Evolutionary conservation across 805 yeast species (phyloP).

Genomic region (Lipomyces orientalis): DNA sequence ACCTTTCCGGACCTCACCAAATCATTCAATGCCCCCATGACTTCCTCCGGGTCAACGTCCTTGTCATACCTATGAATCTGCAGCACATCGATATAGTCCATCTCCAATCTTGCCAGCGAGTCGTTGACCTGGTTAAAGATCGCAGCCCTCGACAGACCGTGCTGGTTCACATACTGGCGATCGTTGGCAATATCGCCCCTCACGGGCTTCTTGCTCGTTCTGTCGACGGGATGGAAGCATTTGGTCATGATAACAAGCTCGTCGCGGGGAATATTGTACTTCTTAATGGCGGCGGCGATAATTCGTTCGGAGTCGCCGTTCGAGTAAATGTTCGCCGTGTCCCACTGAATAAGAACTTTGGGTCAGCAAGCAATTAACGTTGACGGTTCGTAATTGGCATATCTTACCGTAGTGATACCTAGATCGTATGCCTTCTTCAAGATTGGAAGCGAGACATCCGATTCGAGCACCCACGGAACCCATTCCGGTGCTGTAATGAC

Average conservation of each 20-base stretch:
- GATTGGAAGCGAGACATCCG: conserved; percentile 12
- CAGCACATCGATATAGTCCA: conserved; percentile 59
- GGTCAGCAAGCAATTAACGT: not conserved
- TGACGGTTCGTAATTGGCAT: conserved; percentile 9
- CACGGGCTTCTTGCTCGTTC: conserved; percentile 20
- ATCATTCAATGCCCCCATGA: conserved; percentile 61
- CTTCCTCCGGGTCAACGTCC: conserved; percentile 53
- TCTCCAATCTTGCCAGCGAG: conserved; percentile 51
- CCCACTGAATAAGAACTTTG: conserved; percentile 38
- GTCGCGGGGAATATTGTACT: conserved; percentile 58
- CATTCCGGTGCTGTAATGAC: conserved; percentile 11
- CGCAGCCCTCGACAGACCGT: conserved; percentile 53
- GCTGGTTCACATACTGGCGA: conserved; percentile 54
- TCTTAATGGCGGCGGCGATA: conserved; percentile 58
- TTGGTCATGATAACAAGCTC: conserved; percentile 62
- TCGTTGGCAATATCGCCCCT: conserved; percentile 1
- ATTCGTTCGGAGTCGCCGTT: conserved; percentile 51
- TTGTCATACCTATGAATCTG: conserved; percentile 63
- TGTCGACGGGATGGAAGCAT: conserved; percentile 31
- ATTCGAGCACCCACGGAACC: conserved; percentile 18
- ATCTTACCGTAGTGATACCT: conserved; percentile 47
- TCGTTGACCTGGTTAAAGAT: conserved; percentile 52
- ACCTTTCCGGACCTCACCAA: conserved; percentile 53
- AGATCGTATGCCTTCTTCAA: conserved; percentile 39
- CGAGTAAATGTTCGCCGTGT: conserved; percentile 53